These are phyloP conservation scores for Heimioporus sp. DNA, from an alignment of 768 basidiomycete species.

Conservation along the genomic window DNA sequence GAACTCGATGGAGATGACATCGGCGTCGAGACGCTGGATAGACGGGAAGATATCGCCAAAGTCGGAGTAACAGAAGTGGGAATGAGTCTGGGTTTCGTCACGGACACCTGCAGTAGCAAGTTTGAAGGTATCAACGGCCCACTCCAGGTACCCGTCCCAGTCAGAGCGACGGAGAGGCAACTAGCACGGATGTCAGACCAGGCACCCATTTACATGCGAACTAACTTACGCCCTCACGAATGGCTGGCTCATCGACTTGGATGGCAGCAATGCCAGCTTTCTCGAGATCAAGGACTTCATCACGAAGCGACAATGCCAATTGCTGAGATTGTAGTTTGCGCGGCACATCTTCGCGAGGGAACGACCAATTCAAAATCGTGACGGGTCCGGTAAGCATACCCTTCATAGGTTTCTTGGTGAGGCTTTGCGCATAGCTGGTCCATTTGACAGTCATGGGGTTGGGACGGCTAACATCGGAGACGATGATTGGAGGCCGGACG, in stretches of 20 bases:
- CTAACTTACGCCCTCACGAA: conserved; percentile 89
- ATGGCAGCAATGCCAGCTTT: conserved; percentile 96
- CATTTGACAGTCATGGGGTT: conserved; percentile 94
- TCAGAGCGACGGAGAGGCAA: conserved; percentile 94
- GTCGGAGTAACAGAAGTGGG: conserved; percentile 99
- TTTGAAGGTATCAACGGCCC: conserved; percentile 99
- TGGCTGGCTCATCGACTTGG: conserved; percentile 99
- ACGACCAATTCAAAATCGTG: conserved; percentile 99
- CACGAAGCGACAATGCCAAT: conserved; percentile 95
- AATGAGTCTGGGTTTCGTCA: conserved; percentile 94
- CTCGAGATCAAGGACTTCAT: conserved; percentile 97
- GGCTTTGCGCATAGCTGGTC: conserved; percentile 94
- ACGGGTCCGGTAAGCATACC: conserved; percentile 99
- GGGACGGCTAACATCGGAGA: conserved; percentile 95
- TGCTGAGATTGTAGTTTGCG: conserved; percentile 98
- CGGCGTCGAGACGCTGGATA: conserved; percentile 94
- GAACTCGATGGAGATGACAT: conserved; percentile 98
- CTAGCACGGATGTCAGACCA: conserved; percentile 33
- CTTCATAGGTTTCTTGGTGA: conserved; percentile 96
- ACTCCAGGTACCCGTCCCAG: conserved; percentile 94
- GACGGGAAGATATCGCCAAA: conserved; percentile 99
- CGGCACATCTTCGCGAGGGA: conserved; percentile 97
- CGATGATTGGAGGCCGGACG: conserved; percentile 97
- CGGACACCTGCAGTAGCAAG: conserved; percentile 94
- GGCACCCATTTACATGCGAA: not conserved